Conservation (phyloP, 169 alveolate genomes). For the Eimeria maxima region DNA sequence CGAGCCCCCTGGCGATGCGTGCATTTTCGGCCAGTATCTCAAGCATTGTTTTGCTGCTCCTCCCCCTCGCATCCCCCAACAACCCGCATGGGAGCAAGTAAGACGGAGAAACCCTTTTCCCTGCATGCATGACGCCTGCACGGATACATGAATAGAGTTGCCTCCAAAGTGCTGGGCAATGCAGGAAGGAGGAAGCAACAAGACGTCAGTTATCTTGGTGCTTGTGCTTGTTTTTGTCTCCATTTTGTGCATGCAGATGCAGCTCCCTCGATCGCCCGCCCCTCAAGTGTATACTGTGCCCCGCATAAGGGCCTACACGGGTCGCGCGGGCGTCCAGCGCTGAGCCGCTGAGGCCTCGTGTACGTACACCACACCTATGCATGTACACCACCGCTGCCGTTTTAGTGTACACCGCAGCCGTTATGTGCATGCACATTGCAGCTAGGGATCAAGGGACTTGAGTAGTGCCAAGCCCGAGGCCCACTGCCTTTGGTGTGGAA, state of each 20-base stretch:
- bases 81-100: conserved; percentile 1
- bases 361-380: neutral
- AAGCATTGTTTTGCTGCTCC: neutral
- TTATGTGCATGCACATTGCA: too few relatives aligned
- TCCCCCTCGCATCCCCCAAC: neutral
- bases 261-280: conserved; percentile 6
- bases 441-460: neutral
- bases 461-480: neutral
- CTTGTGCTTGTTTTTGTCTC: neutral
- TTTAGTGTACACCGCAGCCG: too few relatives aligned
- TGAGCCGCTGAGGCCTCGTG: neutral
- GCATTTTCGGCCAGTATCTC: neutral
- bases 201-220: neutral
- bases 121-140: neutral
- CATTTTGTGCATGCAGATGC: neutral
- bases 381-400: too few relatives aligned
- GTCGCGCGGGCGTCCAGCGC: conserved; percentile 16
- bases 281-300: conserved; percentile 26
- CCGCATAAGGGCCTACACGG: conserved; percentile 39
- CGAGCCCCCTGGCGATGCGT: conserved; percentile 20
- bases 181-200: too few relatives aligned
- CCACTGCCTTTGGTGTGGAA: neutral
- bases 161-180: too few relatives aligned
- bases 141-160: neutral
- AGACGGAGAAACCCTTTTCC: neutral